Evolutionary conservation across 306 rosid genomes (phyloP).

Genomic region (Ormosia semicastrata): DNA sequence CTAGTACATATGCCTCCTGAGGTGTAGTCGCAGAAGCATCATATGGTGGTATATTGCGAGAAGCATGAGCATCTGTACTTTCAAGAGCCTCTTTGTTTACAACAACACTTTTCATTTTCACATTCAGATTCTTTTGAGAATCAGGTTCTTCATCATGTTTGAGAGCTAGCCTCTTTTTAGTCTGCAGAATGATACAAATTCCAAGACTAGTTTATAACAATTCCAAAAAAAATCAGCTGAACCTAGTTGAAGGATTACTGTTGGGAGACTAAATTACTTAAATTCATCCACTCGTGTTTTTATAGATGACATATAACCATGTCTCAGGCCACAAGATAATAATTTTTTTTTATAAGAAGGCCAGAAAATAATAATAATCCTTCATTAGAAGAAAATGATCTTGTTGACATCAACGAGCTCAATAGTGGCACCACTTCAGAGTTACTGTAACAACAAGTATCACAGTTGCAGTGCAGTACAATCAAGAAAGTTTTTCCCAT

Average conservation of each 20-base stretch:
- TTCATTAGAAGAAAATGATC: background rate
- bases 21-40: conserved; percentile 69
- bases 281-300: background rate
- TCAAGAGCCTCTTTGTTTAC: conserved; percentile 59
- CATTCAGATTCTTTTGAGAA: conserved; percentile 50
- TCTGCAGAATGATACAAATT: conserved; percentile 44
- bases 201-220: conserved; percentile 8
- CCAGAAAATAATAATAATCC: background rate
- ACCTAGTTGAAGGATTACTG: background rate
- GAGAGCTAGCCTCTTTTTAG: conserved; percentile 40
- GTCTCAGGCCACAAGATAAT: background rate
- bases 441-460: background rate
- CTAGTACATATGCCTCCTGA: conserved; percentile 72
- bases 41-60: conserved; percentile 75
- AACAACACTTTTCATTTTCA: conserved; percentile 52
- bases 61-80: conserved; percentile 38
- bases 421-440: background rate
- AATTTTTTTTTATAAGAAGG: too few relatives aligned
- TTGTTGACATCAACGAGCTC: background rate
- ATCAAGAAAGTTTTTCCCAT: background rate
- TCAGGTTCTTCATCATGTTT: conserved; percentile 51
- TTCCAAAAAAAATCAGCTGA: conserved; percentile 20
- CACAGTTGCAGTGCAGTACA: background rate
- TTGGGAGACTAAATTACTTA: background rate
- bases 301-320: background rate